Percentiles rank a stretch among this genome's conserved stretches.
Evolutionary conservation across 257 asterid genomes (phyloP).

Genomic region (Petunia secreta): DNA sequence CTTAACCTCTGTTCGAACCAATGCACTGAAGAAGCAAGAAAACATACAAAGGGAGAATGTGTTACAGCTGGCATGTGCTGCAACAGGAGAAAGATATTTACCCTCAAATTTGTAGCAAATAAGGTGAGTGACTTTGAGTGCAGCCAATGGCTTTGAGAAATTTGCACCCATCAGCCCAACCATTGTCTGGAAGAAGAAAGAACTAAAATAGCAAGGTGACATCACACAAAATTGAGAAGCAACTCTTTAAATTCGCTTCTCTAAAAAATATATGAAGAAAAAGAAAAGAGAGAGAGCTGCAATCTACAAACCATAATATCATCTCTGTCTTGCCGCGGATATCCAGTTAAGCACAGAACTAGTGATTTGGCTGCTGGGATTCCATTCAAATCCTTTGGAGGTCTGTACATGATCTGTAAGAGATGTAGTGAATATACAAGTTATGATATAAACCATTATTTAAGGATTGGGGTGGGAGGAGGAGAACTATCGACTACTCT

Average conservation of each 20-base stretch:
- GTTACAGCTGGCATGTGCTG: neutral
- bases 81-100: conserved; percentile 34
- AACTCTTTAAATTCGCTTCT: neutral
- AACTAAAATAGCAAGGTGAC: conserved; percentile 31
- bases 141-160: conserved; percentile 80
- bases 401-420: conserved; percentile 75
- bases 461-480: neutral
- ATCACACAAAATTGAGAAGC: neutral
- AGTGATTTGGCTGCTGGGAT: conserved; percentile 79
- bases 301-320: conserved; percentile 73
- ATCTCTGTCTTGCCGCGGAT: conserved; percentile 68
- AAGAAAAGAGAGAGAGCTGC: conserved; percentile 24
- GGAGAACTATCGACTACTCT: neutral
- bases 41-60: neutral
- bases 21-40: neutral
- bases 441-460: neutral
- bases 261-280: neutral
- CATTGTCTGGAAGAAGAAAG: conserved; percentile 62
- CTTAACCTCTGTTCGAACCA: neutral
- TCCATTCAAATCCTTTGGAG: conserved; percentile 70
- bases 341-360: conserved; percentile 88
- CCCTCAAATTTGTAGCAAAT: conserved; percentile 97
- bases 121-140: conserved; percentile 85
- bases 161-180: conserved; percentile 90
- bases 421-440: conserved; percentile 1